Conservation (phyloP, 306 rosid genomes). For the Senna tora region DNA sequence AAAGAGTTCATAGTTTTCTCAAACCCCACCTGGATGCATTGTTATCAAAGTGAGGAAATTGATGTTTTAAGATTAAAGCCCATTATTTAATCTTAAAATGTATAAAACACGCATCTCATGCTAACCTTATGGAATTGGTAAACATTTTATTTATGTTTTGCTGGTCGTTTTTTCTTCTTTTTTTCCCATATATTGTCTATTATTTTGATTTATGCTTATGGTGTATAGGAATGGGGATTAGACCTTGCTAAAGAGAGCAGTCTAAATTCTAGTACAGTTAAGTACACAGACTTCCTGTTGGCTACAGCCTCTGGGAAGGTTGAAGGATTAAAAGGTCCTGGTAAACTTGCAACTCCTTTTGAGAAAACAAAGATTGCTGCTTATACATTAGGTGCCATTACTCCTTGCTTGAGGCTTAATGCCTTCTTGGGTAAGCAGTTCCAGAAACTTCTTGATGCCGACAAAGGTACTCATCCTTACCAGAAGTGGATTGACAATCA, state of each 20-base stretch:
- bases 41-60: not conserved
- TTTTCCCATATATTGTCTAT: slow-evolving; percentile 7
- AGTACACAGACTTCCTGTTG: slow-evolving; percentile 86
- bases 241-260: slow-evolving; percentile 59
- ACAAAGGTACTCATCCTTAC: slow-evolving; percentile 63
- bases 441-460: slow-evolving; percentile 47
- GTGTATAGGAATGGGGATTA: slow-evolving; percentile 80
- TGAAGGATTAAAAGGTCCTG: slow-evolving; percentile 85
- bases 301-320: slow-evolving; percentile 97
- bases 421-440: slow-evolving; percentile 85
- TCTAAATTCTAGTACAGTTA: slow-evolving; percentile 73
- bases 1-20: not conserved
- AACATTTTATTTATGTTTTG: slow-evolving; percentile 7
- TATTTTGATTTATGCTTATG: slow-evolving; percentile 9
- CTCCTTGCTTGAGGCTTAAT: slow-evolving; percentile 97
- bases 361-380: slow-evolving; percentile 98
- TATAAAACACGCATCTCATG: slow-evolving; percentile 15
- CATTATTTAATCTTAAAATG: slow-evolving; percentile 22
- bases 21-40: slow-evolving; percentile 4
- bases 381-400: slow-evolving; percentile 91
- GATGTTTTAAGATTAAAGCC: slow-evolving; percentile 13
- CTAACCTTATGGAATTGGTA: slow-evolving; percentile 15
- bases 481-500: slow-evolving; percentile 88
- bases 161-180: slow-evolving; percentile 9
- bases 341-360: slow-evolving; percentile 97